These are phyloP conservation scores for Smittium culicis DNA, from an alignment of 371 early-diverging fungal genomes.

Conservation along the genomic window DNA sequence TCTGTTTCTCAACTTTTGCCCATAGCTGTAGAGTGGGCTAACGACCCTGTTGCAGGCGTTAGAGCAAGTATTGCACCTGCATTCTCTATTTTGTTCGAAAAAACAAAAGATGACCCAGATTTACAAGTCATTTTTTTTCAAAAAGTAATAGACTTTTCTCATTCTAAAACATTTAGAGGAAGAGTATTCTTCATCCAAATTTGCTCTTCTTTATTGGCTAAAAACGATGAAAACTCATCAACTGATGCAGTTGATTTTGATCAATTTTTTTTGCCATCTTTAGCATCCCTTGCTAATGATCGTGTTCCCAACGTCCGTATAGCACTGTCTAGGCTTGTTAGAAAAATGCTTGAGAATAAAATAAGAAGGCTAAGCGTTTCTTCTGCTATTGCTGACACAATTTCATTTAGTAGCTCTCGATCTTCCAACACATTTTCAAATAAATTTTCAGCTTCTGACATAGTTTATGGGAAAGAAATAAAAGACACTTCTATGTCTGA, in stretches of 20 bases:
- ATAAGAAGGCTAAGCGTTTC: conserved; percentile 29
- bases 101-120: conserved; percentile 29
- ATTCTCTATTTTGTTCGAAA: conserved; percentile 28
- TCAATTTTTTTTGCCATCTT: conserved; percentile 32
- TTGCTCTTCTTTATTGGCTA: conserved; percentile 26
- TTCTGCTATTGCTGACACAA: conserved; percentile 16
- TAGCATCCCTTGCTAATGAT: conserved; percentile 28
- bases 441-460: background rate
- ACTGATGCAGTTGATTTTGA: conserved; percentile 33
- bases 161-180: conserved; percentile 28
- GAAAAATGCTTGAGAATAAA: conserved; percentile 30
- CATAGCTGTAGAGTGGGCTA: conserved; percentile 32
- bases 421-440: conserved; percentile 13
- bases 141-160: conserved; percentile 32
- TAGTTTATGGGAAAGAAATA: background rate
- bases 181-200: conserved; percentile 33
- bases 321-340: conserved; percentile 28
- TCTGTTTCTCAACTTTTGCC: conserved; percentile 30
- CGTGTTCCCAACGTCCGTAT: conserved; percentile 32
- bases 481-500: background rate
- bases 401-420: background rate
- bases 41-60: conserved; percentile 33
- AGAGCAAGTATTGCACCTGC: conserved; percentile 32
- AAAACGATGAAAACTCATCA: conserved; percentile 24
- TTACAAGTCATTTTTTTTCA: conserved; percentile 32